Base-by-base conservation (phyloP, 2,329 filamentous ascomycete genomes). In the Leptographium lundbergii region DNA sequence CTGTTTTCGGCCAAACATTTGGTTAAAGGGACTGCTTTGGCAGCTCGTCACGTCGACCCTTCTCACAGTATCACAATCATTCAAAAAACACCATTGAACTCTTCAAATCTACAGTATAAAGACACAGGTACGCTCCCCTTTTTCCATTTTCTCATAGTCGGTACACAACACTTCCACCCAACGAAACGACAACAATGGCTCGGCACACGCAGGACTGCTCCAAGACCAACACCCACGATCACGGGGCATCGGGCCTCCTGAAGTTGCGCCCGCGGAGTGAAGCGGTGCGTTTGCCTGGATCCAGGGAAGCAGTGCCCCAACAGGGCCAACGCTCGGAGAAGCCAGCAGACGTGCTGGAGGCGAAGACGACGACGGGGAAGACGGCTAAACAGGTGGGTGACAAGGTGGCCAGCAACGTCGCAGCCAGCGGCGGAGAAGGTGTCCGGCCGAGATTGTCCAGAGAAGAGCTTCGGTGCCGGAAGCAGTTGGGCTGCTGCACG, bases 401-500 rank as follows among this genome's bases (percentile, higher is more conserved):
- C 19, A 22, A 34, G 51, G 17, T 17, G 48, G 17, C 3, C 17
- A 34, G 51, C 27, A 17, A 13, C 29, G 3, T n/a, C 6, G 25
- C 24, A 32, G 14, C 24, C 19, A 32, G 27, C 27, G 10, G 13
- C 7, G 48, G 19, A 14, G 14, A 14, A n/a, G 1, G 19, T n/a
- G 42, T 7, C 42, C 7, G 42, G 2, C 6, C 42, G 14, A 27
- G n/a, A 6, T 60, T 63, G 17, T 25, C 52, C 29, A 34, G 14
- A 2, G 13, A 32, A 7, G 62, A 63, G 52, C 48, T 61, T 7
- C 34, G 19, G 0, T 57, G 55, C 2, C 61, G 62, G 4, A 19
- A 6, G 0, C 14, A 13, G 29, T 17, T 24, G 2, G 61, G 61
- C 19, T 45, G 32, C 36, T 63, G 62, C 55, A 61, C 59, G 17